A percentile compares a stretch with the other conserved stretches of the same genome.
Conservation (phyloP, 768 basidiomycete species). For the Trametes coccinea region DNA sequence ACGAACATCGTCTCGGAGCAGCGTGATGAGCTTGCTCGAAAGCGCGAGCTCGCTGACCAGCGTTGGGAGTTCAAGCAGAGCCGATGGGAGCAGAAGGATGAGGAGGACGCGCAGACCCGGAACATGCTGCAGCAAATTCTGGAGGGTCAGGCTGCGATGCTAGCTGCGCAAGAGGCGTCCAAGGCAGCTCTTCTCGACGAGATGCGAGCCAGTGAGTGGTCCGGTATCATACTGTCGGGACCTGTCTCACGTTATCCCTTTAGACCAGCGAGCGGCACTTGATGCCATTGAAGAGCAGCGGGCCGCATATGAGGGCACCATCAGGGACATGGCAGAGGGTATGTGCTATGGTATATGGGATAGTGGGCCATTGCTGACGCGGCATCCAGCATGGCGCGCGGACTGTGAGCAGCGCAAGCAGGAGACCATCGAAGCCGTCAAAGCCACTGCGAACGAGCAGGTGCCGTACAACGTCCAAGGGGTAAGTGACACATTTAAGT, state of each 20-base stretch:
- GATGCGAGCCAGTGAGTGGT: conserved; percentile 39
- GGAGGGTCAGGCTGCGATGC: conserved; percentile 59
- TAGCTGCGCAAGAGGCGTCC: conserved; percentile 57
- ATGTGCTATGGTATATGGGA: background rate
- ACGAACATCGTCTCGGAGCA: conserved; percentile 74
- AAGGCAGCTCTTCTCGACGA: conserved; percentile 54
- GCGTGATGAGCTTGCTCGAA: conserved; percentile 55
- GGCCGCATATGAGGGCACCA: conserved; percentile 19
- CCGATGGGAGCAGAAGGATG: conserved; percentile 60
- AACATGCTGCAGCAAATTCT: conserved; percentile 63
- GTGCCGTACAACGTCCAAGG: conserved; percentile 84
- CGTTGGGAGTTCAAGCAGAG: conserved; percentile 63
- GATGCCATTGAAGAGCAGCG: conserved; percentile 20
- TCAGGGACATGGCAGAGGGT: conserved; percentile 26
- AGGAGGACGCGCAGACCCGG: conserved; percentile 53
- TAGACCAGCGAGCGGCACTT: conserved; percentile 21
- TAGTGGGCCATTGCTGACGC: background rate
- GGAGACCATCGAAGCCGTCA: conserved; percentile 67
- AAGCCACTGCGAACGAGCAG: conserved; percentile 70
- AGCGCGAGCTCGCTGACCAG: conserved; percentile 60
- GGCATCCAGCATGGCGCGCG: conserved; percentile 56
- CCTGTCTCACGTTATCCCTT: background rate
- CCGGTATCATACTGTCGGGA: background rate
- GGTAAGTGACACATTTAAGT: conserved; percentile 43
- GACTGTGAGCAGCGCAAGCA: conserved; percentile 53